These are phyloP conservation scores for Pseudodiploospora longispora DNA, from an alignment of 2,329 filamentous ascomycete genomes.

Conservation along the genomic window DNA sequence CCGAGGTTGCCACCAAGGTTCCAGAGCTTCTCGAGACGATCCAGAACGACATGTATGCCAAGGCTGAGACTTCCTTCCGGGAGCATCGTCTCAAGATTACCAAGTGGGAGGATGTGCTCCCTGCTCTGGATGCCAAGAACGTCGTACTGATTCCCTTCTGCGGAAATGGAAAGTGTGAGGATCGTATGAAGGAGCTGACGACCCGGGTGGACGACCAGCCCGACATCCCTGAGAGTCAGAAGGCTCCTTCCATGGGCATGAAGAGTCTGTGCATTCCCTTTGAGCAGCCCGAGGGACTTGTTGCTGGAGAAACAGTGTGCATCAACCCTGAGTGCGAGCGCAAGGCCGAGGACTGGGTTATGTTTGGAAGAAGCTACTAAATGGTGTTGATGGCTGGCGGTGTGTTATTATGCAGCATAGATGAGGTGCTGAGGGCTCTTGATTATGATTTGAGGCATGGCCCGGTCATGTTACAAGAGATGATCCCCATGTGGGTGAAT, in stretches of 20 bases:
- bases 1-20: conserved; percentile 64
- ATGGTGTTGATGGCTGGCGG: not conserved
- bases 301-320: conserved; percentile 80
- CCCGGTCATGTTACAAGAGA: no score
- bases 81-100: conserved; percentile 74
- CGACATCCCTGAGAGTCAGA: conserved; percentile 43
- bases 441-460: no score
- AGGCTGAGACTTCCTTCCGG: conserved; percentile 71
- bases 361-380: conserved; percentile 75
- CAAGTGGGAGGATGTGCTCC: conserved; percentile 86
- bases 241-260: conserved; percentile 54
- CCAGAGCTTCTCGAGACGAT: conserved; percentile 82
- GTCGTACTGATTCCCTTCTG: conserved; percentile 90
- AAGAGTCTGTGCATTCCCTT: conserved; percentile 67
- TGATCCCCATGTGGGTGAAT: no score
- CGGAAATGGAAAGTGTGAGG: conserved; percentile 73
- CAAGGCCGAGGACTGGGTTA: conserved; percentile 76
- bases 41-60: conserved; percentile 69
- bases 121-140: conserved; percentile 85
- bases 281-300: conserved; percentile 74
- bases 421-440: no score
- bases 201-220: conserved; percentile 61
- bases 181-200: conserved; percentile 88
- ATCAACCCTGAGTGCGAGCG: conserved; percentile 77
- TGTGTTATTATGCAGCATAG: no score